Conservation (phyloP, 202 grass and related monocot genomes). For the Panicum virgatum region DNA sequence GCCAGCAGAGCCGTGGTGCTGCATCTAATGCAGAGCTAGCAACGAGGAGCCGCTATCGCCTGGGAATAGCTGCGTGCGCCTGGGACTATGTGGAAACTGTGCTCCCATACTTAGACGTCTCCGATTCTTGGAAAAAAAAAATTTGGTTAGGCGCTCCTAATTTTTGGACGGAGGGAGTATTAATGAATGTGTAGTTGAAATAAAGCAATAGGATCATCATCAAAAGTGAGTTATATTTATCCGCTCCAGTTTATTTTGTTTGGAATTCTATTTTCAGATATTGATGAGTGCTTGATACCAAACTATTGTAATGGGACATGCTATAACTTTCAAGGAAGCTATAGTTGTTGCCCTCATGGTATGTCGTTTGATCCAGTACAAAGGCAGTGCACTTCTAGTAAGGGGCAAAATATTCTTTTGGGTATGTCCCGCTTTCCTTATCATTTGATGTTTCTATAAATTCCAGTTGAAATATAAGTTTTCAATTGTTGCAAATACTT, state of each 20-base stretch:
- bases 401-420: constrained; percentile 2
- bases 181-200: neutral
- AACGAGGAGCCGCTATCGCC: no score
- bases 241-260: neutral
- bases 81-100: no score
- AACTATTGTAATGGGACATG: neutral
- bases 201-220: neutral
- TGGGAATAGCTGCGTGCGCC: no score
- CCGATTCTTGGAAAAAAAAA: no score
- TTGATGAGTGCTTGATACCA: constrained; percentile 18
- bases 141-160: no score
- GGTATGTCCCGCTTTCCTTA: constrained; percentile 16
- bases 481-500: constrained; percentile 17
- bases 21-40: no score
- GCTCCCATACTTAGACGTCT: no score
- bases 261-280: constrained; percentile 11
- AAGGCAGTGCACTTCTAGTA: neutral
- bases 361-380: neutral
- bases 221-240: constrained; percentile 5
- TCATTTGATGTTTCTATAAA: neutral
- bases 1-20: no score
- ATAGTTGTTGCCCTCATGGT: constrained; percentile 3
- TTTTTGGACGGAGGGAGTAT: no score
- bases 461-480: constrained; percentile 18
- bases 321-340: constrained; percentile 2